Conservation (phyloP, 139 green algal species). For the Micractinium conductrix region DNA sequence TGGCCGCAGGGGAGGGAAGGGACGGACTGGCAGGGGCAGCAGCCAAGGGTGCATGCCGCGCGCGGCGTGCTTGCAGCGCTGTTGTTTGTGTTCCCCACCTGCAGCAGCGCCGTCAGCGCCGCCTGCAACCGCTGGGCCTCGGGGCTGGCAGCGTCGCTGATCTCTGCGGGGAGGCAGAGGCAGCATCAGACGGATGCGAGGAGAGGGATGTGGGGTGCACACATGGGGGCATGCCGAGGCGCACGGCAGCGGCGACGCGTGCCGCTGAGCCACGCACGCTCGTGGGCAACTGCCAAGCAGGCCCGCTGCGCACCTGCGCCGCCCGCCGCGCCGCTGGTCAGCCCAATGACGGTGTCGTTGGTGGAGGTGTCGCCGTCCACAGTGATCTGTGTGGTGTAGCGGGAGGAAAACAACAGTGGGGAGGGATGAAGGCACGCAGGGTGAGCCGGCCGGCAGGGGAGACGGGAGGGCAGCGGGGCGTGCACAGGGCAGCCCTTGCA, state of each 20-base stretch:
- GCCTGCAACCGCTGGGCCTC: slow-evolving; percentile 81
- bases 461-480: too few relatives aligned
- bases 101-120: slow-evolving; percentile 90
- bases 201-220: neutral
- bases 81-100: slow-evolving; percentile 48
- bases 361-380: slow-evolving; percentile 90
- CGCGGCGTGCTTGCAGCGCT: neutral
- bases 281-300: too few relatives aligned
- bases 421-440: too few relatives aligned
- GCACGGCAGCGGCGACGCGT: too few relatives aligned
- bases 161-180: slow-evolving; percentile 33
- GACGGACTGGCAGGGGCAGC: neutral
- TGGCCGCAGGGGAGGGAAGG: too few relatives aligned
- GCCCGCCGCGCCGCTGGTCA: slow-evolving; percentile 75
- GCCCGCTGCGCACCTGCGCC: slow-evolving; percentile 9
- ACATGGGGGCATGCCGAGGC: neutral
- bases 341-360: slow-evolving; percentile 84
- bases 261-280: neutral
- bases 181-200: neutral
- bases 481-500: too few relatives aligned
- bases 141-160: slow-evolving; percentile 67
- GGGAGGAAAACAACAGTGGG: too few relatives aligned
- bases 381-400: too few relatives aligned
- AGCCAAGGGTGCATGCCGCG: neutral
- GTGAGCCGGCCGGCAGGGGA: too few relatives aligned